Evolutionary conservation across 257 asterid genomes (phyloP).

Genomic region (Plantago major): DNA sequence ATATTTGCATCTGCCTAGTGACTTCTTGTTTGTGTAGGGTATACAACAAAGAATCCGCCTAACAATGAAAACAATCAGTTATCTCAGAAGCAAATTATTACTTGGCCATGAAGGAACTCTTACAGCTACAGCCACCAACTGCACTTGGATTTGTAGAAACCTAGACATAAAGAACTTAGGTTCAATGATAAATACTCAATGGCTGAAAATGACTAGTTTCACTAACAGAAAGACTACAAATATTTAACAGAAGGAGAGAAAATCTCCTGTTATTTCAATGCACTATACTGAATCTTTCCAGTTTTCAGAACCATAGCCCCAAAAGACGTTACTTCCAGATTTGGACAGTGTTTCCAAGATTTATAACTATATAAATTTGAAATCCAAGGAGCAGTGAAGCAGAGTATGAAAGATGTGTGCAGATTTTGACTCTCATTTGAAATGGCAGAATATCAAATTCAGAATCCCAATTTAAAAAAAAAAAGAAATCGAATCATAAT

Average conservation of each 20-base stretch:
- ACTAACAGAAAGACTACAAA: neutral
- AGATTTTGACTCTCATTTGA: neutral
- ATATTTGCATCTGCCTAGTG: neutral
- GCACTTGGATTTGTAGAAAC: slow-evolving; percentile 93
- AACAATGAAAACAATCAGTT: slow-evolving; percentile 21
- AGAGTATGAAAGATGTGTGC: too few species aligned
- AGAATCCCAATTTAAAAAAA: neutral
- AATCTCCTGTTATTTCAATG: too few species aligned
- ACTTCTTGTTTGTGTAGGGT: slow-evolving; percentile 13
- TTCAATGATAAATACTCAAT: slow-evolving; percentile 2
- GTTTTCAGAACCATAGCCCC: too few species aligned
- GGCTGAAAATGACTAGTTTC: neutral
- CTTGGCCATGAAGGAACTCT: slow-evolving; percentile 78
- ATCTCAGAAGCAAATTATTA: slow-evolving; percentile 16
- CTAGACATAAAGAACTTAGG: slow-evolving; percentile 31
- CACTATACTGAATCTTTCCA: too few species aligned
- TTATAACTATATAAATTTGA: neutral
- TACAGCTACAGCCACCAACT: slow-evolving; percentile 94
- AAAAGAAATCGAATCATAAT: neutral
- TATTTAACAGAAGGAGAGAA: neutral
- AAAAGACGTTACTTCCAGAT: too few species aligned
- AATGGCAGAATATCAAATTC: too few species aligned
- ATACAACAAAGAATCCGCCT: slow-evolving; percentile 25
- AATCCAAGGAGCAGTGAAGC: neutral
- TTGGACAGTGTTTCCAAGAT: too few species aligned